Evolutionary conservation across 768 basidiomycete species (phyloP), one percentile per base, ranked within the genome.

Genomic region (Fistulinella prunicolor): DNA sequence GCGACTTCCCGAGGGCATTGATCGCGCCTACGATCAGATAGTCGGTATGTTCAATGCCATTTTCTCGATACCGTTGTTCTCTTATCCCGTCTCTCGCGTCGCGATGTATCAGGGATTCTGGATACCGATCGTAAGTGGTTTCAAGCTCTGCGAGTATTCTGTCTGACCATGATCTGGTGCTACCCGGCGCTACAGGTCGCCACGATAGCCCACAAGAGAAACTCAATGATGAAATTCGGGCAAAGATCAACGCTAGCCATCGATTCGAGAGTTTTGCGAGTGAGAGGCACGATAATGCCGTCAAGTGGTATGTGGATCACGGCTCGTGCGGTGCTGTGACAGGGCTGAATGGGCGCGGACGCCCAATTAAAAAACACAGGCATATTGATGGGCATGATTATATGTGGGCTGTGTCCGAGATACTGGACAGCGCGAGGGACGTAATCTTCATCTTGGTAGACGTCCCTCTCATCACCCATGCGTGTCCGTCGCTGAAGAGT

Each of bases 301-400:
- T 88, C 37, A 97, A 96, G 70, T 97, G 90, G 89, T 86, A 47
- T 21, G 71, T 68, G 29, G 4, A 38, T 35, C 20, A 2, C 19
- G 10, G 7, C 9, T 21, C 12, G 19, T 16, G 29, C 2, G 5
- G 37, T 14, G 19, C 9, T n/a, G n/a, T n/a, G n/a, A n/a, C n/a
- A n/a, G n/a, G n/a, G n/a, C n/a, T n/a, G n/a, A n/a, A n/a, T n/a
- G n/a, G n/a, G n/a, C n/a, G n/a, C n/a, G n/a, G n/a, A n/a, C n/a
- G n/a, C n/a, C n/a, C n/a, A n/a, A n/a, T 16, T 19, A 28, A 28
- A 28, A 28, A 28, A 9, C 7, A 34, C 26, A 36, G 86, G 85
- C 92, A 94, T 62, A 78, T 95, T 39, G 94, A 95, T 58, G 95
- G 95, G 0, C 91, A 96, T 48, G 94, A 98, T 70, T 98, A 95